Evolutionary conservation across 345 rosid genomes (phyloP).

Genomic region (Alliaria petiolata): DNA sequence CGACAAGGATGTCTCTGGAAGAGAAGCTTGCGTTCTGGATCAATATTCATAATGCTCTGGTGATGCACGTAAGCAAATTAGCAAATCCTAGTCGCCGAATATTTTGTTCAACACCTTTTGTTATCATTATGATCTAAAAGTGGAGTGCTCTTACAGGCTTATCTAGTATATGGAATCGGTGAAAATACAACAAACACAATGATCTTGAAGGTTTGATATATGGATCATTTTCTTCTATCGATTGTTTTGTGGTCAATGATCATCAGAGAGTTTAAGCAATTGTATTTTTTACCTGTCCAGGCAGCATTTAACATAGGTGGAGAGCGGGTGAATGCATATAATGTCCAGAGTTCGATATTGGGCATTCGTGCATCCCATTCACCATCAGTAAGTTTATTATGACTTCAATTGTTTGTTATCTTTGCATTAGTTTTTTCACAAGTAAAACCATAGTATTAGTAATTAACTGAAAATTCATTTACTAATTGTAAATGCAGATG

Average conservation of each 20-base stretch:
- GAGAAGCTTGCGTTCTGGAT: slow-evolving; percentile 83
- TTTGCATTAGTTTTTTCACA: neutral
- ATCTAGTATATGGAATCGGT: slow-evolving; percentile 53
- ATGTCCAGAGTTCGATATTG: slow-evolving; percentile 54
- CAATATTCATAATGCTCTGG: slow-evolving; percentile 73
- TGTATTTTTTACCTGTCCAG: slow-evolving; percentile 32
- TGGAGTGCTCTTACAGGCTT: slow-evolving; percentile 45
- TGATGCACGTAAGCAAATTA: slow-evolving; percentile 58
- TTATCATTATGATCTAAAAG: neutral
- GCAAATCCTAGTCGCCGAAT: neutral
- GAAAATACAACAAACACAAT: slow-evolving; percentile 37
- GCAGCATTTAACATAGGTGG: slow-evolving; percentile 74
- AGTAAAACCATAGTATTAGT: neutral
- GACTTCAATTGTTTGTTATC: neutral
- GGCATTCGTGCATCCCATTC: slow-evolving; percentile 50
- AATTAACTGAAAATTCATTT: neutral
- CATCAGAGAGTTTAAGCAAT: neutral
- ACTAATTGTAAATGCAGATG: neutral
- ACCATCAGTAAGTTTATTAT: slow-evolving; percentile 40
- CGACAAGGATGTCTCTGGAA: slow-evolving; percentile 54
- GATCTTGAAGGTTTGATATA: slow-evolving; percentile 42
- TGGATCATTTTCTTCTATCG: neutral
- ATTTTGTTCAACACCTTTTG: neutral
- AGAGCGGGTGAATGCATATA: slow-evolving; percentile 43
- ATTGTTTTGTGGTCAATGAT: neutral